These are phyloP conservation scores for Colletotrichum viniferum DNA, from an alignment of 2,329 filamentous ascomycete species.

Conservation along the genomic window DNA sequence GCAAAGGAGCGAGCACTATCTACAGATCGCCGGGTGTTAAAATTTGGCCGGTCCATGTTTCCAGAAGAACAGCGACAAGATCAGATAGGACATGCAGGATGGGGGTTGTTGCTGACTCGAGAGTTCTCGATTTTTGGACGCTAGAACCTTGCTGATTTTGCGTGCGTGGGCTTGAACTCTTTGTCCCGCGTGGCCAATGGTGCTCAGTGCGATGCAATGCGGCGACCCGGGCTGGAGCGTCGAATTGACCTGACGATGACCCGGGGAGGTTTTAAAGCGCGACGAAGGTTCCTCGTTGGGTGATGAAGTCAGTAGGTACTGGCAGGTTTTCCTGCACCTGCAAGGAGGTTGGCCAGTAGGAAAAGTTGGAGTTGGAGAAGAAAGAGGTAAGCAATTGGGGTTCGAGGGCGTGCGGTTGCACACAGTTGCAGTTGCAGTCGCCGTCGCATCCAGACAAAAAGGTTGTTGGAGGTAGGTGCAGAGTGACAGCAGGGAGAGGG, in stretches of 20 bases:
- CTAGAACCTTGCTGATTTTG: conserved; percentile 3
- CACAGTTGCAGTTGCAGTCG: not conserved
- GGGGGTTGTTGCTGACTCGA: conserved; percentile 15
- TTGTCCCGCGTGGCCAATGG: not conserved
- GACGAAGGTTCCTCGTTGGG: not conserved
- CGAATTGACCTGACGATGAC: not conserved
- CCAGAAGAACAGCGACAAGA: conserved; percentile 1
- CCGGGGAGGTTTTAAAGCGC: not conserved
- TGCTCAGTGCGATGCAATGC: not conserved
- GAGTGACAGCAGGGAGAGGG: not conserved
- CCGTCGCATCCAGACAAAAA: not conserved
- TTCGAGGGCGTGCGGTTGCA: not conserved
- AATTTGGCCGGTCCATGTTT: conserved; percentile 27
- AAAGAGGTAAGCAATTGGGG: not conserved
- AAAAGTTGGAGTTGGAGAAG: not conserved
- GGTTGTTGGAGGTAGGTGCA: not conserved
- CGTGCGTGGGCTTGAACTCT: not conserved
- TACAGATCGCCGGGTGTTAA: conserved; percentile 27
- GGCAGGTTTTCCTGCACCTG: not conserved
- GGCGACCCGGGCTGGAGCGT: not conserved
- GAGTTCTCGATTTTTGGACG: not conserved
- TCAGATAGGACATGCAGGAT: not conserved
- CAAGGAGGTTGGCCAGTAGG: not conserved
- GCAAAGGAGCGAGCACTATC: conserved; percentile 24
- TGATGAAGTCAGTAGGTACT: not conserved